phyloP scores from a whole-genome alignment of 345 rosid genomes.

The Gossypium stocksii region DNA sequence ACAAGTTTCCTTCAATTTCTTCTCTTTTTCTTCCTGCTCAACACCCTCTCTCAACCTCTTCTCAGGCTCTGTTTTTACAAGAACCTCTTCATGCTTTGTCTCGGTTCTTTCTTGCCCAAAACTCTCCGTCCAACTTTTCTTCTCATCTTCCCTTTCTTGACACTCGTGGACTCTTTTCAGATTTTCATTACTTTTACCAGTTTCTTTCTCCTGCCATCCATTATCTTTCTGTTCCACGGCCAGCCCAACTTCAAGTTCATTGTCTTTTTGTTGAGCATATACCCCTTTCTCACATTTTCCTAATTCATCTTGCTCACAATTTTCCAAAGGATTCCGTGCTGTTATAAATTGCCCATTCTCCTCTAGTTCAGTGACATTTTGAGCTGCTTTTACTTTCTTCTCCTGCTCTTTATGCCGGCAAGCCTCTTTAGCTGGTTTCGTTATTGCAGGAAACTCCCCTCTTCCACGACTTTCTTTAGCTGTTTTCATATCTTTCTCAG shows the following conservation, averaged over 20 bases:
- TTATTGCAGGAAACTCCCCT: constrained; percentile 19
- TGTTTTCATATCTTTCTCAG: constrained; percentile 25
- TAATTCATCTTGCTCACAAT: constrained; percentile 34
- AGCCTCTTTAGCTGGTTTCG: constrained; percentile 33
- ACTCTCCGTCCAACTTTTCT: constrained; percentile 38
- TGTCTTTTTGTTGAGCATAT: constrained; percentile 28
- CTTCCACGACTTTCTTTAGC: constrained; percentile 24
- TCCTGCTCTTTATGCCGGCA: constrained; percentile 24
- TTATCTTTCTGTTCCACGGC: constrained; percentile 29
- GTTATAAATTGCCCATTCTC: constrained; percentile 28
- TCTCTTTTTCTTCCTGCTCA: constrained; percentile 36
- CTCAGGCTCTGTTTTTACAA: constrained; percentile 32
- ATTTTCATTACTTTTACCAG: constrained; percentile 21
- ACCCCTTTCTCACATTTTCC: constrained; percentile 31
- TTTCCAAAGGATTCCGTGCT: constrained; percentile 26
- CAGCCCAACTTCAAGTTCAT: constrained; percentile 26
- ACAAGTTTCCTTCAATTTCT: constrained; percentile 30
- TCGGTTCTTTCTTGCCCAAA: constrained; percentile 32
- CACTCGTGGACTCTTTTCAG: constrained; percentile 9
- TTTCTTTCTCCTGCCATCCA: constrained; percentile 27
- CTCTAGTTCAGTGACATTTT: constrained; percentile 33
- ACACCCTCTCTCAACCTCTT: constrained; percentile 26
- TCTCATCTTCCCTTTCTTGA: constrained; percentile 26
- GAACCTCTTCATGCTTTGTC: constrained; percentile 28
- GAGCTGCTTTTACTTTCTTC: constrained; percentile 26